These are phyloP conservation scores for Talaromyces islandicus DNA, from an alignment of 2,329 filamentous ascomycete species.

Conservation along the genomic window DNA sequence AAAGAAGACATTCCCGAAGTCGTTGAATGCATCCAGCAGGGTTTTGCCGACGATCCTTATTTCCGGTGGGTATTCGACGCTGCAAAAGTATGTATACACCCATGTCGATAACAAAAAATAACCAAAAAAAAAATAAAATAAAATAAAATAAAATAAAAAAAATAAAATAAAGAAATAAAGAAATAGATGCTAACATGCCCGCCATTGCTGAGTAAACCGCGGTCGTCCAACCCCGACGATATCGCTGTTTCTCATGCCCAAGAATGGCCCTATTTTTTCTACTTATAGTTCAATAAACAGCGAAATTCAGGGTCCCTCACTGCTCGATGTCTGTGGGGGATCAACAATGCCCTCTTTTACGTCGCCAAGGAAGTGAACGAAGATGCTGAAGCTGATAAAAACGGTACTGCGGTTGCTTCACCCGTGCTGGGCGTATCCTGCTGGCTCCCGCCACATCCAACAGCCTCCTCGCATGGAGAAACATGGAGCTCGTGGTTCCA, in stretches of 20 bases:
- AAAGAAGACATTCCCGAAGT: conserved; percentile 58
- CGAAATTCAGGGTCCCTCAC: conserved; percentile 60
- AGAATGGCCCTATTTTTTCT: background rate
- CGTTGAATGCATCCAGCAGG: conserved; percentile 60
- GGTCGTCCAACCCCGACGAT: conserved; percentile 2
- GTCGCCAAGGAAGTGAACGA: conserved; percentile 51
- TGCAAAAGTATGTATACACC: conserved; percentile 42
- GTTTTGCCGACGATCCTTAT: conserved; percentile 63
- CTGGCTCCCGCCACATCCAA: conserved; percentile 58
- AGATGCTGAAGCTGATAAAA: background rate
- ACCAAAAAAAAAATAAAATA: conserved; percentile 8
- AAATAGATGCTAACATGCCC: conserved; percentile 11
- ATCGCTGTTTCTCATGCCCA: conserved; percentile 10
- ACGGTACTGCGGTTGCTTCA: conserved; percentile 5
- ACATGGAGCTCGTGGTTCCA: conserved; percentile 60
- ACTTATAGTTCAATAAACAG: conserved; percentile 48
- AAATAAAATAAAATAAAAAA: conserved; percentile 7
- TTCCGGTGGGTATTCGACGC: conserved; percentile 60
- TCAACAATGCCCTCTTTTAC: conserved; percentile 63
- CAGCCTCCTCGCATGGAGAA: conserved; percentile 40
- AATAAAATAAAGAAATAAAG: background rate
- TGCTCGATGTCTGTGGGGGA: conserved; percentile 64
- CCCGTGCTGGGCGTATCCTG: conserved; percentile 65
- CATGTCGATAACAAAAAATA: background rate
- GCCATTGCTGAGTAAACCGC: conserved; percentile 10